Evolutionary conservation across 179 eudicot species (phyloP).

Genomic region (Beta macrorhiza): DNA sequence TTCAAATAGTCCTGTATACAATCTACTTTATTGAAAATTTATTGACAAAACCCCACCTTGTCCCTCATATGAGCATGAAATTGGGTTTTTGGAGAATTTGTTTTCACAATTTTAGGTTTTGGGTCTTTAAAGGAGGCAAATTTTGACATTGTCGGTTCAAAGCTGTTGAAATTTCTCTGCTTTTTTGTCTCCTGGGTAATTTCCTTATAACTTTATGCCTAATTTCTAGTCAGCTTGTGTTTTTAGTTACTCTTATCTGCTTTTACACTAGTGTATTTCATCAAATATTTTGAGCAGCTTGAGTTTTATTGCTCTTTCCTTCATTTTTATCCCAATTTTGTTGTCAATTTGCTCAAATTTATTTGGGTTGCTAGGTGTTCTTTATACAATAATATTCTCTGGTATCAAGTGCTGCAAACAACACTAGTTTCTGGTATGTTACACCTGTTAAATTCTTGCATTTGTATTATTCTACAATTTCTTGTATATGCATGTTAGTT

Average conservation of each 20-base stretch:
- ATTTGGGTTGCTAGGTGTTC: background rate
- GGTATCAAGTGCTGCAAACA: conserved; percentile 7
- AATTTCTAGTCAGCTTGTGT: background rate
- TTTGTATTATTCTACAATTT: background rate
- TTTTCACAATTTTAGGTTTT: background rate
- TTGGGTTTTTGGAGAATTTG: background rate
- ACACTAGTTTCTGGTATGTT: conserved; percentile 3
- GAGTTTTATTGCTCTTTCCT: background rate
- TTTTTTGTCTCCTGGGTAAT: background rate
- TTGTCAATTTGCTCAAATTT: background rate
- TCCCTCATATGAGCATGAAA: background rate
- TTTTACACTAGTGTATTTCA: conserved; percentile 16
- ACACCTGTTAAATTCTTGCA: background rate
- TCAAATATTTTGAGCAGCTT: background rate
- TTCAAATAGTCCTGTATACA: background rate
- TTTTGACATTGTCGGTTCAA: conserved; percentile 13
- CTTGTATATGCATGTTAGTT: background rate
- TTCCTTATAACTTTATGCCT: background rate
- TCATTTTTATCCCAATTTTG: background rate
- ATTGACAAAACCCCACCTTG: background rate
- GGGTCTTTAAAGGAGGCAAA: conserved; percentile 2
- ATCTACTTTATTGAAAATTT: background rate
- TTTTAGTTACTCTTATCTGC: background rate
- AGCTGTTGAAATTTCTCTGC: background rate
- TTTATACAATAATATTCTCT: background rate